These are phyloP conservation scores for Entomortierella lignicola DNA, from an alignment of 192 early-diverging fungal genomes.

Conservation along the genomic window DNA sequence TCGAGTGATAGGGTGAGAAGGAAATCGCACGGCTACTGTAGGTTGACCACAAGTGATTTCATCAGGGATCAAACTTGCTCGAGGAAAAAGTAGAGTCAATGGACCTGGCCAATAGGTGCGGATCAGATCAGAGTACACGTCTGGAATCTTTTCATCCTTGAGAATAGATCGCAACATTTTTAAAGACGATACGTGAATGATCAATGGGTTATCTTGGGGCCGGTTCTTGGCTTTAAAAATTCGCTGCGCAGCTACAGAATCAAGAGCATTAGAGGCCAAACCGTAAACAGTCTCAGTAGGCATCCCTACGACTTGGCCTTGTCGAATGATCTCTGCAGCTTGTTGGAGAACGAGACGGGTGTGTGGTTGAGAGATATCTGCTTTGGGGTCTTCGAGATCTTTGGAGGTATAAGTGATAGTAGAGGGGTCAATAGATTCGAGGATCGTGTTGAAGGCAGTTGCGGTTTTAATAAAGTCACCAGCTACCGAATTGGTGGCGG, in stretches of 20 bases:
- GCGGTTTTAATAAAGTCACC: background rate
- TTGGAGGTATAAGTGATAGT: slow-evolving; percentile 32
- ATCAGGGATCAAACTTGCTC: slow-evolving; percentile 73
- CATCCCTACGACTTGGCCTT: slow-evolving; percentile 81
- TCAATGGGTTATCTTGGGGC: slow-evolving; percentile 96
- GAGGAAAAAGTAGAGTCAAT: slow-evolving; percentile 89
- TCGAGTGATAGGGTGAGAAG: slow-evolving; percentile 90
- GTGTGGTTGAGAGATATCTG: slow-evolving; percentile 29
- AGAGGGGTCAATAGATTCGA: slow-evolving; percentile 48
- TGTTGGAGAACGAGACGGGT: slow-evolving; percentile 37
- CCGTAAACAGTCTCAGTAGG: slow-evolving; percentile 99
- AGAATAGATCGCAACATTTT: slow-evolving; percentile 84
- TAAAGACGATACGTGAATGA: slow-evolving; percentile 94
- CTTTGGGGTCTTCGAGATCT: slow-evolving; percentile 52
- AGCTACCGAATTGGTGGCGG: slow-evolving; percentile 5
- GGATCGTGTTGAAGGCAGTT: slow-evolving; percentile 22
- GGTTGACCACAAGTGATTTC: slow-evolving; percentile 85
- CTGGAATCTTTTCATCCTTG: slow-evolving; percentile 69
- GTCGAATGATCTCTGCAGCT: slow-evolving; percentile 67
- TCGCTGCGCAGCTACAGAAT: slow-evolving; percentile 68
- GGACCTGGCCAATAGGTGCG: slow-evolving; percentile 91
- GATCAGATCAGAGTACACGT: slow-evolving; percentile 76
- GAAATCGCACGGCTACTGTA: slow-evolving; percentile 93
- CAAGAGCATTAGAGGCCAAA: slow-evolving; percentile 89
- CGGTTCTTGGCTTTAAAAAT: slow-evolving; percentile 92